Evolutionary conservation across 1,284 basidiomycete genomes (phyloP), one percentile per base, ranked within the genome.

Genomic region (Porogramme epimiltina): DNA sequence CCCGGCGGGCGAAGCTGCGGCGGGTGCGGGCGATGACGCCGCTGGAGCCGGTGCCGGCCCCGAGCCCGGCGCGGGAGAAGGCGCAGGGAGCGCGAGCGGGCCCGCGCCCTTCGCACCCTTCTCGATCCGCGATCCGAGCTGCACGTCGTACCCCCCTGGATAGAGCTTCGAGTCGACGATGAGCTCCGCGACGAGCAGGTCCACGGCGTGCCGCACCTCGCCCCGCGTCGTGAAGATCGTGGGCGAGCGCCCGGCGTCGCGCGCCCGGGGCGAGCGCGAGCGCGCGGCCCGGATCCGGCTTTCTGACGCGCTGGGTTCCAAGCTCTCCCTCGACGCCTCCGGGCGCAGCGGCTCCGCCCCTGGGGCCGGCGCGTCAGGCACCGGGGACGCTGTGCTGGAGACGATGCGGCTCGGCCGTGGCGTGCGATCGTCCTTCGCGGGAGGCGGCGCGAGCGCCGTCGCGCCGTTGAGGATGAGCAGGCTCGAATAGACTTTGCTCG

Each of bases 161-260:
- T 89, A 92, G 44, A 89, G 72, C 65, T 85, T 87, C 49, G 87
- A 82, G 69, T 92, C 90, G 15, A 93, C 76, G 19, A 91, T 78
- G 24, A 91, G 66, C 67, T 92, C 90, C 15, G 80, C 80, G 16
- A 90, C 79, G 19, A 91, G 66, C 46, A 90, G 69, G 64, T 91
- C 86, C 42, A 76, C 75, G 10, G 75, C 70, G 33, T 75, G 73
- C 46, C 74, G 77, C 49, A 84, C 74, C 62, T 84, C 82, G 36
- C 82, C 83, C 44, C 81, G 82, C 45, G 76, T 49, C 0, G 81
- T 85, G 60, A 89, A 87, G 22, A 78, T 80, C 13, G 82, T 80
- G 0, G 77, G 60, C 2, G 70, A 65, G 24, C 72, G 68, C 51
- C 66, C 55, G 15, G 52, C 28, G 26, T 72, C 72, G 25, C 65